Percentiles rank a stretch among this genome's conserved stretches.
These are phyloP conservation scores for Graphilbum sp. DNA, from an alignment of 2,329 filamentous ascomycete genomes.

Conservation along the genomic window DNA sequence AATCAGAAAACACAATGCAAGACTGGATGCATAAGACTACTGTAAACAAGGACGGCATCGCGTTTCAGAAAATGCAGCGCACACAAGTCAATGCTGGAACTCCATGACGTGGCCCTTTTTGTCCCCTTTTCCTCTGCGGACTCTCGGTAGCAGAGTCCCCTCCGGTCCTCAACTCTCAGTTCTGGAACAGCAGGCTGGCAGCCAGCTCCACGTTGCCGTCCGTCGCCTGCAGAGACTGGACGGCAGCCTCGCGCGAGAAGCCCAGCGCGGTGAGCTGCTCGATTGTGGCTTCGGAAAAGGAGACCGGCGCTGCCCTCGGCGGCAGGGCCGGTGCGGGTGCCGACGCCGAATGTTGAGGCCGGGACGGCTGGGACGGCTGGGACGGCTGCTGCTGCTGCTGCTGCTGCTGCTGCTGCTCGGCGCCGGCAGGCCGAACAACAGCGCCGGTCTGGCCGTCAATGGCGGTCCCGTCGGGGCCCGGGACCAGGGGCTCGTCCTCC, in stretches of 20 bases:
- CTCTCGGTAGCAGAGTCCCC: too few relatives aligned
- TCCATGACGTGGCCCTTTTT: too few relatives aligned
- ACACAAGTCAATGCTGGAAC: too few relatives aligned
- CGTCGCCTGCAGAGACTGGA: constrained; percentile 66
- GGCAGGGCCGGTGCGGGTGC: constrained; percentile 10
- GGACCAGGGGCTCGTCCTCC: constrained; percentile 73
- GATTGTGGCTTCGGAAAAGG: constrained; percentile 48
- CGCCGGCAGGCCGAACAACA: constrained; percentile 33
- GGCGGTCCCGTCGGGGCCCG: constrained; percentile 74
- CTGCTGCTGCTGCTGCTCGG: too few relatives aligned
- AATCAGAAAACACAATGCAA: too few relatives aligned
- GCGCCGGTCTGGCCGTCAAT: constrained; percentile 75
- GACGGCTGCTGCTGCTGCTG: not conserved
- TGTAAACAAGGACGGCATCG: too few relatives aligned
- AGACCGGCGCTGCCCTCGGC: constrained; percentile 11
- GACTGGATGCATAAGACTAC: too few relatives aligned
- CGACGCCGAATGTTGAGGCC: too few relatives aligned
- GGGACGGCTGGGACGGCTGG: not conserved
- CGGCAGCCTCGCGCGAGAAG: constrained; percentile 57
- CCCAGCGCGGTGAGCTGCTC: constrained; percentile 64
- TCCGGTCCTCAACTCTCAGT: too few relatives aligned
- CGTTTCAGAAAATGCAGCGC: too few relatives aligned
- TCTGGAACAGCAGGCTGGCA: constrained; percentile 59
- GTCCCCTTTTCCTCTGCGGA: too few relatives aligned
- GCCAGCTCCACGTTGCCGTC: constrained; percentile 78